Conservation (phyloP, 2,329 filamentous ascomycete species). For the Fusarium sambucinum region DNA sequence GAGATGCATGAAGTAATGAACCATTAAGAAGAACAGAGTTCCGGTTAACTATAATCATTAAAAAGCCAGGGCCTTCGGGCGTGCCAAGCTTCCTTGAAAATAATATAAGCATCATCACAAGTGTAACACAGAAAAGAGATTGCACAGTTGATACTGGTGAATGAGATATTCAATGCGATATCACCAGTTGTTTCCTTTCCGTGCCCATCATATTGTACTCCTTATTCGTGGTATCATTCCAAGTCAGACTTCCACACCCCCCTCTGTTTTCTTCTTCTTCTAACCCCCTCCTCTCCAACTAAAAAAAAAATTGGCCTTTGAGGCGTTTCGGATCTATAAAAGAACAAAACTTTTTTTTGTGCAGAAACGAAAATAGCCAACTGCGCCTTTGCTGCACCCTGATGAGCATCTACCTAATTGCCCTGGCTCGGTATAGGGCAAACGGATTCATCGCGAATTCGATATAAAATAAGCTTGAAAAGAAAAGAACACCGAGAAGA, state of each 20-base stretch:
- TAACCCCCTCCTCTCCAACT: not conserved
- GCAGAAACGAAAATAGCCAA: slow-evolving; percentile 13
- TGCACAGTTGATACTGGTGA: not conserved
- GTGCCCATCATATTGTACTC: slow-evolving; percentile 39
- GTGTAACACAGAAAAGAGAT: not conserved
- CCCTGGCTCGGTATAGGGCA: slow-evolving; percentile 23
- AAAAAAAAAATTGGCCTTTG: slow-evolving; percentile 29
- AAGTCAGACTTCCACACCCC: slow-evolving; percentile 29
- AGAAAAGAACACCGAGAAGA: slow-evolving; percentile 8
- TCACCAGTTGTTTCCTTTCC: slow-evolving; percentile 13
- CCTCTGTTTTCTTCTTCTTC: not conserved
- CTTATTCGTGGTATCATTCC: slow-evolving; percentile 49
- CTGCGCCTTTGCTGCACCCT: slow-evolving; percentile 13
- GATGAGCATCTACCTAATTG: slow-evolving; percentile 12
- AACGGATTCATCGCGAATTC: slow-evolving; percentile 22
- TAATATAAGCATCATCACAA: not conserved
- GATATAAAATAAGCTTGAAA: slow-evolving; percentile 16
- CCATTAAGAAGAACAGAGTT: not conserved
- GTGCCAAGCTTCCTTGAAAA: not conserved
- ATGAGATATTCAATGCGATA: slow-evolving; percentile 26
- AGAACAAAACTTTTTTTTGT: slow-evolving; percentile 6
- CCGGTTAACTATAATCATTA: not conserved
- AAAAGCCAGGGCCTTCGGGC: not conserved
- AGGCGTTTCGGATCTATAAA: slow-evolving; percentile 39
- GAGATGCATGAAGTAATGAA: slow-evolving; percentile 13